phyloP scores from a whole-genome alignment of 768 basidiomycete species.

The Suillus lakei region DNA sequence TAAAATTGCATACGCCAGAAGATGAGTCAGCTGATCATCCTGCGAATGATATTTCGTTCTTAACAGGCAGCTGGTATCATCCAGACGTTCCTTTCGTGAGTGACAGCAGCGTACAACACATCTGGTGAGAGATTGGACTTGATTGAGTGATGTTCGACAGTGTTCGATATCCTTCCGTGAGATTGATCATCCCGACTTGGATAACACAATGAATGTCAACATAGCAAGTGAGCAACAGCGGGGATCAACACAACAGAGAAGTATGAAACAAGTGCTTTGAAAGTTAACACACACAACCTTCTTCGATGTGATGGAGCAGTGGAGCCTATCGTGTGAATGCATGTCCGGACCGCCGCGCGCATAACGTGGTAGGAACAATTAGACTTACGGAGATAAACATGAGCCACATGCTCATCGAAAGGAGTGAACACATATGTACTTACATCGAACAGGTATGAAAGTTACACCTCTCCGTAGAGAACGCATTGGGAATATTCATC shows the following conservation, averaged over 20 bases:
- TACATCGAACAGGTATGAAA: neutral
- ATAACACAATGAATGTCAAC: neutral
- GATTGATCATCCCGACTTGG: neutral
- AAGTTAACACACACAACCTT: neutral
- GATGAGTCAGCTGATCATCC: no score
- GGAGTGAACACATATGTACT: neutral
- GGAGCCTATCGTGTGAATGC: no score
- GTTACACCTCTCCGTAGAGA: slow-evolving; percentile 50
- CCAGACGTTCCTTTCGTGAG: neutral
- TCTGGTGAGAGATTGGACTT: neutral
- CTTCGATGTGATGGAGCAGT: neutral
- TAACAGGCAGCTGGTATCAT: neutral
- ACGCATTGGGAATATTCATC: slow-evolving; percentile 63
- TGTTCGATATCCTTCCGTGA: neutral
- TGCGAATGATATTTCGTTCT: neutral
- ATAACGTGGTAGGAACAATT: neutral
- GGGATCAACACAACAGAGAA: neutral
- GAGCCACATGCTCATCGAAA: neutral
- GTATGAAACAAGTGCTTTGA: no score
- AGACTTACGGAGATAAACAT: neutral
- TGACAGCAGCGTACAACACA: neutral
- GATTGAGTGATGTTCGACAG: neutral
- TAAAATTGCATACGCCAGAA: neutral
- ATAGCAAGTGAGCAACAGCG: neutral
- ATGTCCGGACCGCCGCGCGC: neutral